These are phyloP conservation scores for Mortierella sp. DNA, from an alignment of 371 early-diverging fungal genomes.

Conservation along the genomic window DNA sequence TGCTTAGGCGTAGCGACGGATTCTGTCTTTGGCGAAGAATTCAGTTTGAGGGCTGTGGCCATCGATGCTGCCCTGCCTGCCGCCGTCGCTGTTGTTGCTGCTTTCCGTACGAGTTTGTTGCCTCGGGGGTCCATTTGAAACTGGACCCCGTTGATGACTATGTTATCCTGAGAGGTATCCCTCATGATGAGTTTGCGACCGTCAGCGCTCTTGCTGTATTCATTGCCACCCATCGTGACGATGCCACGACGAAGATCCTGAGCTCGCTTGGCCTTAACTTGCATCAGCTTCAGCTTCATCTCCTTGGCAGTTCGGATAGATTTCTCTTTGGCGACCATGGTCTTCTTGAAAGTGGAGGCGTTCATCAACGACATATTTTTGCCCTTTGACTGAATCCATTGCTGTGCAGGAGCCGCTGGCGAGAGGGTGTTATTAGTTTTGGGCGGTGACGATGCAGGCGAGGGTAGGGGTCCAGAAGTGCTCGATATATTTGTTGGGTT, in stretches of 20 bases:
- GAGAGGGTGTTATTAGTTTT: background rate
- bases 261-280: conserved; percentile 39
- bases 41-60: conserved; percentile 6
- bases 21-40: conserved; percentile 21
- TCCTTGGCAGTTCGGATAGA: conserved; percentile 42
- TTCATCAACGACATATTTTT: conserved; percentile 58
- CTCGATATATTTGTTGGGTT: conserved; percentile 1
- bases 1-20: conserved; percentile 49
- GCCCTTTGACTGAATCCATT: conserved; percentile 57
- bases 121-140: conserved; percentile 57
- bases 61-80: background rate
- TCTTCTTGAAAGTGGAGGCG: conserved; percentile 41
- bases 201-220: conserved; percentile 46
- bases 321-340: conserved; percentile 54
- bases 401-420: conserved; percentile 19
- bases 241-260: conserved; percentile 35
- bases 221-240: conserved; percentile 39
- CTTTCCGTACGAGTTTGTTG: conserved; percentile 50
- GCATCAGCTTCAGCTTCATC: conserved; percentile 30
- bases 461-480: background rate
- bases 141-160: conserved; percentile 54
- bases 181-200: conserved; percentile 50
- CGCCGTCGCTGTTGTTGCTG: background rate
- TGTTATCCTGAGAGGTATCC: conserved; percentile 27
- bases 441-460: background rate